Conservation (phyloP, 345 rosid species). For the Capsella bursapastoris region DNA sequence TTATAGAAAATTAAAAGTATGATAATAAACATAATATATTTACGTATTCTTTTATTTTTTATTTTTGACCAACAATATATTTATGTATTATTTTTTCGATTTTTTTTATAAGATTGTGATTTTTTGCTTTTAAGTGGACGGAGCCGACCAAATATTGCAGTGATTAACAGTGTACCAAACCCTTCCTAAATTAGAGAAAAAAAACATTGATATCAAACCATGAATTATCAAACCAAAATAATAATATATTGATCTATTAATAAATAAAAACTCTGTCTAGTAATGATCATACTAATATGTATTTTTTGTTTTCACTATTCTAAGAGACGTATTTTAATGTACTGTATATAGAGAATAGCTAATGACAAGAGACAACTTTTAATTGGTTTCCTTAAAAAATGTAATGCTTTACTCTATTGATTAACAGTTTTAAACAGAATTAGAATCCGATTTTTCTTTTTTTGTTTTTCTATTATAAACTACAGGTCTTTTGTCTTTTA, state of each 20-base stretch:
- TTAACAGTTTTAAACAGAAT: background rate
- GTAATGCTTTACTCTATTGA: background rate
- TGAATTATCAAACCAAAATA: background rate
- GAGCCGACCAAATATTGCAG: slow-evolving; percentile 29
- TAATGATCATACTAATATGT: too few relatives aligned
- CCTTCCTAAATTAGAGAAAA: background rate
- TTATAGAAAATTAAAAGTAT: slow-evolving; percentile 1
- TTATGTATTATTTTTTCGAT: background rate
- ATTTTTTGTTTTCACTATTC: background rate
- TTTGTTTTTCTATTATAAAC: background rate
- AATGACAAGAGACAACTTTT: background rate
- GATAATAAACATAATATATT: background rate
- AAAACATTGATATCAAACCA: background rate
- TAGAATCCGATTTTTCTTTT: background rate
- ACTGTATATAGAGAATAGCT: background rate
- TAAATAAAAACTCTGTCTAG: too few relatives aligned
- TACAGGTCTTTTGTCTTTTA: background rate
- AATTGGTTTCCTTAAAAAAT: background rate
- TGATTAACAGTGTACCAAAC: slow-evolving; percentile 10
- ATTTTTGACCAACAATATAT: too few relatives aligned
- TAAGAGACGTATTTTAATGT: background rate
- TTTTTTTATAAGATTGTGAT: background rate
- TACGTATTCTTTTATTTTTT: background rate
- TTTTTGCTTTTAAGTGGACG: background rate
- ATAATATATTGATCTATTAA: background rate